Conservation (phyloP, 805 yeast species). For the Cyberlindnera saturnus region DNA sequence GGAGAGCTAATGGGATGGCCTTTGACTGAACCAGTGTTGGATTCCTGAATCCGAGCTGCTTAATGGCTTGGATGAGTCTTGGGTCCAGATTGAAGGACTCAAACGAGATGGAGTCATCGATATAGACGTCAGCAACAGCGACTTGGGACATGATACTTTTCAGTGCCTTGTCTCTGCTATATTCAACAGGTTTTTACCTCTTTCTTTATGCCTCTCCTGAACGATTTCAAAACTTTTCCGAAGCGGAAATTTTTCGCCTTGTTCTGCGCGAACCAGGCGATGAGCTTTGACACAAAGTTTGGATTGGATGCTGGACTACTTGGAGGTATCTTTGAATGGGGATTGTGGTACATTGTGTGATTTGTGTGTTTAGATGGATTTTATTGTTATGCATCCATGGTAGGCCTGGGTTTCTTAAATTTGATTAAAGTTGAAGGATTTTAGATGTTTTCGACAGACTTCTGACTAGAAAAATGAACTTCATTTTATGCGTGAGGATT, state of each 20-base stretch:
- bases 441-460: too few species aligned
- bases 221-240: not conserved
- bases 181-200: not conserved
- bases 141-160: constrained; percentile 1
- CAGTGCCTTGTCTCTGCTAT: constrained; percentile 14
- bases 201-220: not conserved
- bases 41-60: constrained; percentile 68
- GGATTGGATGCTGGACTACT: too few species aligned
- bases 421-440: too few species aligned
- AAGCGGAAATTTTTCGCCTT: not conserved
- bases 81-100: constrained; percentile 77
- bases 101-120: constrained; percentile 67
- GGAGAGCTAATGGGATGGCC: constrained; percentile 87
- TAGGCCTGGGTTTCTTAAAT: too few species aligned
- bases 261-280: not conserved
- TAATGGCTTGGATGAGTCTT: constrained; percentile 77
- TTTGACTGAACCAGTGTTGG: constrained; percentile 90
- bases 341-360: too few species aligned
- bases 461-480: too few species aligned
- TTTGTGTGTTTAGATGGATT: too few species aligned
- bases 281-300: constrained; percentile 1
- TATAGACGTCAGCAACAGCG: constrained; percentile 62
- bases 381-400: too few species aligned
- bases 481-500: too few species aligned
- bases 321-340: too few species aligned